phyloP scores from a whole-genome alignment of 371 early-diverging fungal species.

The Gilbertella persicaria region DNA sequence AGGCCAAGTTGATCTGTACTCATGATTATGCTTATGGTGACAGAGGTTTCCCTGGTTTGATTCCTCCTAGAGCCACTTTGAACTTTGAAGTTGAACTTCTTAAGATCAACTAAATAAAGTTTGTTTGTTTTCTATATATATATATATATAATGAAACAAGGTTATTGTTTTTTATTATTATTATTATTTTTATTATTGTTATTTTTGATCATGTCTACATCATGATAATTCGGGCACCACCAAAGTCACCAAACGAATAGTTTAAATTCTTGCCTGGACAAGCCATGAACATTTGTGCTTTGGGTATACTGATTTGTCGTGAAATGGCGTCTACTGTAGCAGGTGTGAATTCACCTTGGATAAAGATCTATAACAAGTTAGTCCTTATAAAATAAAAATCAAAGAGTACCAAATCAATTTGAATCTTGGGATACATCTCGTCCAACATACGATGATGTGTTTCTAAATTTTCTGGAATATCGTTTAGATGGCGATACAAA shows the following conservation, averaged over 20 bases:
- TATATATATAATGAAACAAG: too few relatives aligned
- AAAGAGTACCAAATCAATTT: constrained; percentile 44
- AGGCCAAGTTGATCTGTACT: constrained; percentile 69
- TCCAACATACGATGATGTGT: constrained; percentile 48
- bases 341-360: constrained; percentile 48
- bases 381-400: neutral
- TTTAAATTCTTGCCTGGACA: constrained; percentile 43
- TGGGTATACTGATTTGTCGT: constrained; percentile 39
- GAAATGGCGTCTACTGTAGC: constrained; percentile 50
- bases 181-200: neutral
- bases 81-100: constrained; percentile 86
- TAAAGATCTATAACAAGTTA: constrained; percentile 27
- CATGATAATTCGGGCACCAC: constrained; percentile 54
- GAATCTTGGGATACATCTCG: constrained; percentile 53
- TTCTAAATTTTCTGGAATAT: constrained; percentile 46
- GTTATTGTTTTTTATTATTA: constrained; percentile 4
- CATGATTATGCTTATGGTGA: constrained; percentile 78
- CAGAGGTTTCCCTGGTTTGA: constrained; percentile 67
- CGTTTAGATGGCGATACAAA: constrained; percentile 32
- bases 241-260: constrained; percentile 43
- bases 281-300: constrained; percentile 50
- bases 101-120: constrained; percentile 70
- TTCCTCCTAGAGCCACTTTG: constrained; percentile 83
- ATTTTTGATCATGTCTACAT: constrained; percentile 10
- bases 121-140: neutral